Evolutionary conservation across 352 stramenopile genomes (phyloP).

Genomic region (Phytophthora cactorum): DNA sequence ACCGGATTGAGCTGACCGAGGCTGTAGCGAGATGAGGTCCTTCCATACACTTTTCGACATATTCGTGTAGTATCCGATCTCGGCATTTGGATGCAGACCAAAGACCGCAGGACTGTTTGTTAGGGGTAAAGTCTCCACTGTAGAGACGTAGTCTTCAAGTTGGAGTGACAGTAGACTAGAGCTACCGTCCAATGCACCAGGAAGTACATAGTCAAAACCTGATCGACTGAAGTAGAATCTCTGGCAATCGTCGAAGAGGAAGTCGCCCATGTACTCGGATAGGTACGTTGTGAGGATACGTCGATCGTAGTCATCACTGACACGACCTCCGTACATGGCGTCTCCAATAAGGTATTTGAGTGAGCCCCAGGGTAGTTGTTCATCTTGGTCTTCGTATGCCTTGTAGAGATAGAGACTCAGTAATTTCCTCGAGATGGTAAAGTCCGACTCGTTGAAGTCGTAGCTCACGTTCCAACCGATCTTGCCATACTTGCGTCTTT

Average conservation of each 20-base stretch:
- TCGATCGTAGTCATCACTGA: slow-evolving; percentile 96
- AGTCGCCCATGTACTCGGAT: slow-evolving; percentile 97
- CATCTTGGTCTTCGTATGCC: slow-evolving; percentile 91
- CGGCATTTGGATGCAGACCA: slow-evolving; percentile 95
- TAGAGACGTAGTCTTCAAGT: slow-evolving; percentile 81
- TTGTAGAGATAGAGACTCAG: slow-evolving; percentile 95
- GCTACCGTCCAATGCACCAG: slow-evolving; percentile 37
- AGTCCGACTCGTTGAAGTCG: slow-evolving; percentile 98
- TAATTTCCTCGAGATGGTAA: slow-evolving; percentile 93
- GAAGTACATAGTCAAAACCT: slow-evolving; percentile 94
- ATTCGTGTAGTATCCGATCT: slow-evolving; percentile 97
- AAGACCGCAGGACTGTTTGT: slow-evolving; percentile 96
- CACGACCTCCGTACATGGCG: slow-evolving; percentile 96
- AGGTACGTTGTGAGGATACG: slow-evolving; percentile 94
- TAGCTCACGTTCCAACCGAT: slow-evolving; percentile 98
- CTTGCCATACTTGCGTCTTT: slow-evolving; percentile 96
- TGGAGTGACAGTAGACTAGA: slow-evolving; percentile 24
- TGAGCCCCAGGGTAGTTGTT: slow-evolving; percentile 94
- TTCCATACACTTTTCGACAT: slow-evolving; percentile 95
- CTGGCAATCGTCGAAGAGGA: slow-evolving; percentile 95
- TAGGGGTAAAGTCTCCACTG: slow-evolving; percentile 92
- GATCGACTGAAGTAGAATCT: slow-evolving; percentile 94
- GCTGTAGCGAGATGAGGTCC: slow-evolving; percentile 94
- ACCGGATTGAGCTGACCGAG: slow-evolving; percentile 76
- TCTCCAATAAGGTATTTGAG: slow-evolving; percentile 96